phyloP scores from a whole-genome alignment of 192 early-diverging fungal species.

The Thamnidium elegans region DNA sequence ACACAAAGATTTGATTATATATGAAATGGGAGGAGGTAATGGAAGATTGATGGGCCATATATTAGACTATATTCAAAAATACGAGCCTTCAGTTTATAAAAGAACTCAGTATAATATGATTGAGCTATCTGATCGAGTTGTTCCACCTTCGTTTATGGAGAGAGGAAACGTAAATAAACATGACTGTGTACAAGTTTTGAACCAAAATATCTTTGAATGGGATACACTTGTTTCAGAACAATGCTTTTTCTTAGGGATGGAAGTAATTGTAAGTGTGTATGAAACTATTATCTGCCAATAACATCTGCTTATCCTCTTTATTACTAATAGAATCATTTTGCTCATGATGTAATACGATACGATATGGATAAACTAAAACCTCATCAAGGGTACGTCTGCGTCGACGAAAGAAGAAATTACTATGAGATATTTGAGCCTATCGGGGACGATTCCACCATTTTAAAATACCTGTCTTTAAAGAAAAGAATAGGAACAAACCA shows the following conservation, averaged over 20 bases:
- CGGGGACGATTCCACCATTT: slow-evolving; percentile 68
- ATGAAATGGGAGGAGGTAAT: slow-evolving; percentile 95
- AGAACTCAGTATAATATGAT: slow-evolving; percentile 83
- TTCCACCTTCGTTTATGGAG: slow-evolving; percentile 54
- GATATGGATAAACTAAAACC: slow-evolving; percentile 67
- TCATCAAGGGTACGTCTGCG: slow-evolving; percentile 76
- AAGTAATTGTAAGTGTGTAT: slow-evolving; percentile 81
- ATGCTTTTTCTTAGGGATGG: slow-evolving; percentile 94
- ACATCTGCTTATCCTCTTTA: neutral
- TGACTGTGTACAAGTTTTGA: slow-evolving; percentile 71
- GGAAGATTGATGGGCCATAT: slow-evolving; percentile 92
- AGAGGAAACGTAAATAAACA: slow-evolving; percentile 49
- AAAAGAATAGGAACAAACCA: slow-evolving; percentile 61
- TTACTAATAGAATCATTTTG: slow-evolving; percentile 80
- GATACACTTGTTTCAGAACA: slow-evolving; percentile 56
- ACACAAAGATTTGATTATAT: slow-evolving; percentile 75
- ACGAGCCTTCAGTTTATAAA: slow-evolving; percentile 77
- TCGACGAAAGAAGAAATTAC: slow-evolving; percentile 78
- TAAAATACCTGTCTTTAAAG: slow-evolving; percentile 64
- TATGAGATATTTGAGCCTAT: slow-evolving; percentile 80
- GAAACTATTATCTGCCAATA: neutral
- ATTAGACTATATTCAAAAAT: slow-evolving; percentile 78
- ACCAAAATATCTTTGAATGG: slow-evolving; percentile 93
- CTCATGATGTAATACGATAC: slow-evolving; percentile 93
- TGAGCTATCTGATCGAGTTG: slow-evolving; percentile 83